Base-by-base conservation (phyloP, 352 stramenopile species). In the Thraustochytrium sp. region DNA sequence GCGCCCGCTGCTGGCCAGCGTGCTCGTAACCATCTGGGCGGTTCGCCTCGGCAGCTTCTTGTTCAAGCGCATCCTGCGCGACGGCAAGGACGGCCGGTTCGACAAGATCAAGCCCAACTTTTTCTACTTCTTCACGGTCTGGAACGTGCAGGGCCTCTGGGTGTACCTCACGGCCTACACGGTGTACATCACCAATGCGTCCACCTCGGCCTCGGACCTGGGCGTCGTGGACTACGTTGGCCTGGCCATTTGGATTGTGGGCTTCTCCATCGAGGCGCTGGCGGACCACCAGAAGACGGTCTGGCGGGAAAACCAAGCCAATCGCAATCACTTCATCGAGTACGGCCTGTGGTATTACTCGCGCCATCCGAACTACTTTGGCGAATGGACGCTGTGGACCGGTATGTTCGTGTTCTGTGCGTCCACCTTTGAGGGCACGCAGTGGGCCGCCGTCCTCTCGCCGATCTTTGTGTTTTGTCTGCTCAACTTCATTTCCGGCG, bases 91-190 rank as follows among this genome's bases (percentile, higher is more conserved):
- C 86, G 90, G 87, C 42, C 91, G 92, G 38, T 95, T 95, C 77
- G 76, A 85, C 8, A 83, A 90, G 21, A 94, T 94, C 75, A 89
- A 89, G 56, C 77, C 61, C 61, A 92, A 93, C 63, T 85, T 89
- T 26, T 48, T 94, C 65, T 87, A 85, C 34, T 95, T 95, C 84
- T 87, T 95, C 38, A 88, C 80, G 0, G 89, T 92, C 11, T 95
- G 92, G 92, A 94, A 75, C 53, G 87, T 94, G 42, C 91, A 95
- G 77, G 91, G 89, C 2, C 89, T 95, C 29, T 95, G 91, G 92
- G 90, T 93, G 0, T 87, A 94, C 42, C 74, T 93, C 37, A 95
- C 92, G 9, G 82, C 89, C 49, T 86, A 94, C 3, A 86, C 91
- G 0, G 89, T 94, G 68, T 86, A 53, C 64, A 85, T 85, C 31